These are phyloP conservation scores for Mucor saturninus DNA, from an alignment of 371 early-diverging fungal species.

Conservation along the genomic window DNA sequence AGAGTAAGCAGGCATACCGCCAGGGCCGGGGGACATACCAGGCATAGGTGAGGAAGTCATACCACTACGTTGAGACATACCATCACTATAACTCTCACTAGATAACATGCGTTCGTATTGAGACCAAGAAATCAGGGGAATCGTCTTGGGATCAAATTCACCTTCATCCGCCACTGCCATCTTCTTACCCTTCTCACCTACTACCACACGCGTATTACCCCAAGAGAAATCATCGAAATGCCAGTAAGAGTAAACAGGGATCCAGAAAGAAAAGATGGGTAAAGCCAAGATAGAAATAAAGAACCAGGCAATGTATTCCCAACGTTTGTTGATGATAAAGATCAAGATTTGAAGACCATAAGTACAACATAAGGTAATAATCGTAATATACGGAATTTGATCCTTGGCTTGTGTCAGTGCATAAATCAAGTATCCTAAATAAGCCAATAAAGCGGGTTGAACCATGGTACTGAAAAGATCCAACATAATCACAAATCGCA, in stretches of 20 bases:
- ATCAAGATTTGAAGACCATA: constrained; percentile 82
- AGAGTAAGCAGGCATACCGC: not conserved
- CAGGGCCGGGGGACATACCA: not conserved
- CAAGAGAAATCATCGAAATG: constrained; percentile 96
- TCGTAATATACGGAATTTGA: constrained; percentile 51
- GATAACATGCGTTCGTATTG: constrained; percentile 67
- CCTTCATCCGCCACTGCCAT: constrained; percentile 46
- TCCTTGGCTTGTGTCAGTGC: constrained; percentile 33
- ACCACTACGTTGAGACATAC: constrained; percentile 13
- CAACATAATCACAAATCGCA: constrained; percentile 92
- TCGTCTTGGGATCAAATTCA: constrained; percentile 45
- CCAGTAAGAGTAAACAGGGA: constrained; percentile 89
- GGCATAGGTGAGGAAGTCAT: constrained; percentile 10
- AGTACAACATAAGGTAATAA: constrained; percentile 66
- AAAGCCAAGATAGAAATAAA: constrained; percentile 82
- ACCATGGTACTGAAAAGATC: constrained; percentile 90
- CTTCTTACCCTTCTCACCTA: constrained; percentile 76
- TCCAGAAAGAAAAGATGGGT: constrained; percentile 77
- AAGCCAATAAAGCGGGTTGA: constrained; percentile 87
- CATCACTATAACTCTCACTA: constrained; percentile 11
- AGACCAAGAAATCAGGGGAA: constrained; percentile 76
- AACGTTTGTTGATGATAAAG: constrained; percentile 78
- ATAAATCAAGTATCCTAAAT: constrained; percentile 73
- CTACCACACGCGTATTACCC: constrained; percentile 91
- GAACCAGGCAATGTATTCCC: constrained; percentile 94